A percentile compares a stretch with the other conserved stretches of the same genome.
Conservation (phyloP, 768 basidiomycete species). For the Lepiota brunneoincarnata region DNA sequence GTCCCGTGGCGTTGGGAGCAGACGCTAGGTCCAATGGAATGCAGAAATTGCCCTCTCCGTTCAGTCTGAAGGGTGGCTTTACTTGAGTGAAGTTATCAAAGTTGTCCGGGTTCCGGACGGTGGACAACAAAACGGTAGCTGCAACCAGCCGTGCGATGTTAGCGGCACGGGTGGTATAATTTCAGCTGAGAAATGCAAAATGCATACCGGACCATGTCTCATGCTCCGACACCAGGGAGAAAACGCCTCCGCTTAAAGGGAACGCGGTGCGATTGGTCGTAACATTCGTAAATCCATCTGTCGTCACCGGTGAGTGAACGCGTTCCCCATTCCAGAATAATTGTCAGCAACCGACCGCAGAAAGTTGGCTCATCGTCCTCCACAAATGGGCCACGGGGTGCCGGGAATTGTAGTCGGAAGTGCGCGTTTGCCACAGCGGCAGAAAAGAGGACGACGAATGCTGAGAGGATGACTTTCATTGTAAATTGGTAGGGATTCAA, state of each 20-base stretch:
- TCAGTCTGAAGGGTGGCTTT: constrained; percentile 31
- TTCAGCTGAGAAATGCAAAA: not conserved
- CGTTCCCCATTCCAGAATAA: not conserved
- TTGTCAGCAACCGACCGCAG: constrained; percentile 51
- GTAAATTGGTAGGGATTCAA: not conserved
- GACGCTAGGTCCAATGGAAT: constrained; percentile 58
- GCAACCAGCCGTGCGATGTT: constrained; percentile 7
- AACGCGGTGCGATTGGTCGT: constrained; percentile 60
- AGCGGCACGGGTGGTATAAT: constrained; percentile 2
- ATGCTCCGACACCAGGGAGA: constrained; percentile 61
- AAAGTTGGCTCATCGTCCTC: constrained; percentile 53
- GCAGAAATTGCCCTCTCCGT: constrained; percentile 62
- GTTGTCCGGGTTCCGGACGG: constrained; percentile 53
- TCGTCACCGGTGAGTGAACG: not conserved
- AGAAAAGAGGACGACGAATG: constrained; percentile 15
- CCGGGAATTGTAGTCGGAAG: constrained; percentile 72
- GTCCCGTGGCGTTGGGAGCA: constrained; percentile 35
- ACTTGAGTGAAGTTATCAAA: constrained; percentile 56
- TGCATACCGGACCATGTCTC: constrained; percentile 48
- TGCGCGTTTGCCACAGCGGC: constrained; percentile 61
- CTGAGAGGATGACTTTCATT: constrained; percentile 30
- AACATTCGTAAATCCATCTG: constrained; percentile 60
- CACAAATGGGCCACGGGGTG: constrained; percentile 66
- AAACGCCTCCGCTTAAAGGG: constrained; percentile 60
- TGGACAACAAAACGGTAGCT: constrained; percentile 58